Base-by-base conservation (phyloP, 148 eudicot species). In the Silene conica region DNA sequence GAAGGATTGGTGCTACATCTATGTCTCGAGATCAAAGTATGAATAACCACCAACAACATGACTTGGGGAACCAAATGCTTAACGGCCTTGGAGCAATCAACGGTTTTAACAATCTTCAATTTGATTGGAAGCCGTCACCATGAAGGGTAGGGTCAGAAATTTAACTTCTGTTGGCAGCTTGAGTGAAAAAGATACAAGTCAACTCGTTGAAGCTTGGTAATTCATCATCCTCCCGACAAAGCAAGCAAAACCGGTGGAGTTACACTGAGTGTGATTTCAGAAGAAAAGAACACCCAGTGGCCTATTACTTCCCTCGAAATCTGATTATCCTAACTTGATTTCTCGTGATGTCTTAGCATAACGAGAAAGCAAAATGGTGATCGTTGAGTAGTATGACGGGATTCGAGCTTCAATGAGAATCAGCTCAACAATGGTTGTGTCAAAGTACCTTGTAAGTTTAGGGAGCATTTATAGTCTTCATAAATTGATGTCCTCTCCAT, bases 61-160 rank as follows among this genome's bases (percentile, higher is more conserved):
- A 85, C 67, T 72, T 89, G 78, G 86, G 93, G 60, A 89, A 85
- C 81, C 96, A 87, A 59, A 80, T 87, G 83, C 86, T 86, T 15
- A 81, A 76, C 70, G 90, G 92, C 26, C 90, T 90, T 77, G 96
- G 93, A 72, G 87, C 91, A 12, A 85, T 81, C 4, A 89, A 91
- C 71, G 91, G 91, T 62, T 89, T 87, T 75, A 87, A 81, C 71
- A 76, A 82, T 78, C 87, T 89, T 25, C 97, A 84, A 50, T 91
- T 80, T 80, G 93, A 91, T 74, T 91, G 91, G 91, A 87, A 87
- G 79, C 59, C 91, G 52, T 87, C 97, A 31, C 90, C 92, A 0
- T 87, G 74, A 85, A 52, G 56, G 70, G 43, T 73, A 31, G 34
- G 18, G 38, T 34, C 59, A 56, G 34, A 68, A 21, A 60, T 54